These are phyloP conservation scores for Spatholobus suberectus DNA, from an alignment of 306 rosid species.

Conservation along the genomic window DNA sequence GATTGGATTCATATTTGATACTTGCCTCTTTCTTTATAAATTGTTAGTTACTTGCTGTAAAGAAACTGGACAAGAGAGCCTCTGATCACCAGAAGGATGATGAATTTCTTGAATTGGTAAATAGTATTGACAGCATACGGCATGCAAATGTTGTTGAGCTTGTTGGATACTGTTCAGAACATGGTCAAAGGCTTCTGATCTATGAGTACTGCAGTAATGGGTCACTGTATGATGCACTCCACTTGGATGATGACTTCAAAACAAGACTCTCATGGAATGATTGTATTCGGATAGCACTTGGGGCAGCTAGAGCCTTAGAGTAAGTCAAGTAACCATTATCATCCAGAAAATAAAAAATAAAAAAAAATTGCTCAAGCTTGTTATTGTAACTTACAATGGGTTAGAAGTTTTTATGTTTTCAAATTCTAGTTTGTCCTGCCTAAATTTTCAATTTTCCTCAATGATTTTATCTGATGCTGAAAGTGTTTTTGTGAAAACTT, in stretches of 20 bases:
- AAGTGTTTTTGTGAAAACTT: neutral
- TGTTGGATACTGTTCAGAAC: conserved; percentile 93
- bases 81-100: conserved; percentile 74
- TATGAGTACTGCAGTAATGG: conserved; percentile 86
- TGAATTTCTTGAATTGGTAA: conserved; percentile 84
- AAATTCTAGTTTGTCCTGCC: conserved; percentile 18
- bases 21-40: conserved; percentile 44
- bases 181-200: conserved; percentile 93
- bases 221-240: conserved; percentile 81
- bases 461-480: conserved; percentile 1
- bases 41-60: conserved; percentile 83
- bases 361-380: neutral
- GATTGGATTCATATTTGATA: conserved; percentile 36
- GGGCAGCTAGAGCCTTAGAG: conserved; percentile 97
- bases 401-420: conserved; percentile 24
- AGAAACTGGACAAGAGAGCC: conserved; percentile 80
- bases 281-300: conserved; percentile 92
- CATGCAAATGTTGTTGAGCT: conserved; percentile 88
- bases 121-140: conserved; percentile 76
- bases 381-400: conserved; percentile 33
- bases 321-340: conserved; percentile 56
- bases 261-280: conserved; percentile 77
- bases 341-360: no score
- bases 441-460: neutral
- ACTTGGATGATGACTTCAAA: conserved; percentile 73